phyloP scores from a whole-genome alignment of 192 early-diverging fungal species.

The Coemansia sp. region DNA sequence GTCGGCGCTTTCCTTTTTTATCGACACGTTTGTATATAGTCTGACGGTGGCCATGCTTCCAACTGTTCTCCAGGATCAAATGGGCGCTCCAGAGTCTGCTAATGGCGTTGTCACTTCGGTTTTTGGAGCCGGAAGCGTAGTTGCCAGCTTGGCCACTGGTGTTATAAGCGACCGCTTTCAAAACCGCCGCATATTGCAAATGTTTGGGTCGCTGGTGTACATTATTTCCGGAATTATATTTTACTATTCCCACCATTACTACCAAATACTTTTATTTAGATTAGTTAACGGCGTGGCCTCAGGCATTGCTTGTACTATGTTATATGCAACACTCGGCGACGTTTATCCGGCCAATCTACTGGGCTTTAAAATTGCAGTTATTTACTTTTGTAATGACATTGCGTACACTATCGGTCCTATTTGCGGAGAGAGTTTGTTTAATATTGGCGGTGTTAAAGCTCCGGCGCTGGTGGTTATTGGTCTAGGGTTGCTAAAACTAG shows the following conservation, averaged over 20 bases:
- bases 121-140: conserved; percentile 27
- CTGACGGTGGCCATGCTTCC: conserved; percentile 37
- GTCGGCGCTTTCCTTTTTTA: conserved; percentile 31
- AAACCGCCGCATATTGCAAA: conserved; percentile 20
- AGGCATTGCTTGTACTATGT: conserved; percentile 24
- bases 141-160: conserved; percentile 11
- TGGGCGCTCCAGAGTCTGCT: conserved; percentile 31
- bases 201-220: conserved; percentile 20
- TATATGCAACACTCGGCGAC: conserved; percentile 40
- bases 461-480: conserved; percentile 28
- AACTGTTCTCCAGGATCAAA: conserved; percentile 25
- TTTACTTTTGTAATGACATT: conserved; percentile 38
- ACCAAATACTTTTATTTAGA: conserved; percentile 33
- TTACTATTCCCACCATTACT: conserved; percentile 25
- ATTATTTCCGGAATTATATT: conserved; percentile 24
- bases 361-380: conserved; percentile 42
- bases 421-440: conserved; percentile 29
- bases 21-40: conserved; percentile 39
- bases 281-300: conserved; percentile 40
- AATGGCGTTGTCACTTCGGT: conserved; percentile 39
- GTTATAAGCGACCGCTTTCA: conserved; percentile 25
- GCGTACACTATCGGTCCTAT: conserved; percentile 43
- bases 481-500: conserved; percentile 22
- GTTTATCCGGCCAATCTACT: conserved; percentile 37
- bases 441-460: conserved; percentile 20